phyloP scores from a whole-genome alignment of 805 yeast species.

The Teunomyces gatunensis region DNA sequence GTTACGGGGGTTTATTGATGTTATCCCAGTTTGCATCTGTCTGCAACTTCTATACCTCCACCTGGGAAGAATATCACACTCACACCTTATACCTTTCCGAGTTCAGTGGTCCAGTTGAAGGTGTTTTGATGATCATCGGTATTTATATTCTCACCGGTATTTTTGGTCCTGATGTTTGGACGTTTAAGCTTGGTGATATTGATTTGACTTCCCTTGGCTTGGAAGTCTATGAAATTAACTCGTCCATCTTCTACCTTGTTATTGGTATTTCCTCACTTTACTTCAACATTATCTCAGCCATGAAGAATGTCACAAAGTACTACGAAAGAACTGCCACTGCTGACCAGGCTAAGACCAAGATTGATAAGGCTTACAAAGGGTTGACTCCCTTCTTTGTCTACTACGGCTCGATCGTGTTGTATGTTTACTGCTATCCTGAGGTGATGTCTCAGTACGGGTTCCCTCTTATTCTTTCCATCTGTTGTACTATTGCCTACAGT shows the following conservation, averaged over 20 bases:
- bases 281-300: conserved; percentile 68
- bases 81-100: conserved; percentile 73
- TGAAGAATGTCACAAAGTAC: conserved; percentile 53
- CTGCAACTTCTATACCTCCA: conserved; percentile 80
- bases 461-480: conserved; percentile 68
- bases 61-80: conserved; percentile 96
- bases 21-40: conserved; percentile 70
- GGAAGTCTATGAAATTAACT: conserved; percentile 31
- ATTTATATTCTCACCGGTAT: conserved; percentile 63
- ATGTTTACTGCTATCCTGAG: conserved; percentile 52
- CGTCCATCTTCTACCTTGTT: conserved; percentile 43
- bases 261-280: conserved; percentile 54
- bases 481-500: conserved; percentile 71
- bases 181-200: conserved; percentile 37
- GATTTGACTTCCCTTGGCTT: conserved; percentile 36
- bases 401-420: conserved; percentile 45
- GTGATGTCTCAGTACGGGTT: conserved; percentile 43
- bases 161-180: conserved; percentile 71
- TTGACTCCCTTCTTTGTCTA: conserved; percentile 66
- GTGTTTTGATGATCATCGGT: conserved; percentile 62
- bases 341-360: conserved; percentile 30
- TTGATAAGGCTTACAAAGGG: conserved; percentile 48
- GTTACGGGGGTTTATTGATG: conserved; percentile 60
- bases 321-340: conserved; percentile 30
- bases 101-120: conserved; percentile 95